A percentile compares a stretch with the other conserved stretches of the same genome.
Evolutionary conservation across 202 grass and related monocot species (phyloP).

Genomic region (Cymbopogon flexuosus): DNA sequence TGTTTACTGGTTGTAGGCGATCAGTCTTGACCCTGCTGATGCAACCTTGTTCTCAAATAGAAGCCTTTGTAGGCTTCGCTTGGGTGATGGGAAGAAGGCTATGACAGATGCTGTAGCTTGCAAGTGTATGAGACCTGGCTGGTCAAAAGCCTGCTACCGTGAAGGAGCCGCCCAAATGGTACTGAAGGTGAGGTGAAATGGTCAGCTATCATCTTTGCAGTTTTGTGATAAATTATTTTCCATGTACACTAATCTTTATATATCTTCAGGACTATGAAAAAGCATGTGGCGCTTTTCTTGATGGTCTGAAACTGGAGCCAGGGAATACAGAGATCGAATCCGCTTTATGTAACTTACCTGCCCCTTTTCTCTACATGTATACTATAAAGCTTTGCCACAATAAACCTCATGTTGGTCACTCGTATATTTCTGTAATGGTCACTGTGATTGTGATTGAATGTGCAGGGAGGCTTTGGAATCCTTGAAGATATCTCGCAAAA

Average conservation of each 20-base stretch:
- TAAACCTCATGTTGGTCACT: background rate
- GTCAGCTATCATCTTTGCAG: background rate
- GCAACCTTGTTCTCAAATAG: constrained; percentile 24
- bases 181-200: constrained; percentile 16
- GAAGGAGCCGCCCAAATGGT: background rate
- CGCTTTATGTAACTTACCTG: background rate
- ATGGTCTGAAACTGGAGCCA: background rate
- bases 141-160: background rate
- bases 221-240: background rate
- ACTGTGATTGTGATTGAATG: background rate
- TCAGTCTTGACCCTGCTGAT: constrained; percentile 5
- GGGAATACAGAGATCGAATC: background rate
- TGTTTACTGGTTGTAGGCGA: constrained; percentile 11
- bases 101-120: constrained; percentile 12
- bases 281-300: constrained; percentile 1
- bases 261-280: constrained; percentile 8
- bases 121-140: background rate
- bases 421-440: background rate
- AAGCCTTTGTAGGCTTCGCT: constrained; percentile 12
- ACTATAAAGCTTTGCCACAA: background rate
- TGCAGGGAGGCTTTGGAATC: constrained; percentile 6
- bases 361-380: background rate
- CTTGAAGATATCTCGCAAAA: background rate
- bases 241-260: background rate
- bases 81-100: constrained; percentile 17